phyloP scores from a whole-genome alignment of 495 filamentous ascomycete species.

The Neurospora discreta region DNA sequence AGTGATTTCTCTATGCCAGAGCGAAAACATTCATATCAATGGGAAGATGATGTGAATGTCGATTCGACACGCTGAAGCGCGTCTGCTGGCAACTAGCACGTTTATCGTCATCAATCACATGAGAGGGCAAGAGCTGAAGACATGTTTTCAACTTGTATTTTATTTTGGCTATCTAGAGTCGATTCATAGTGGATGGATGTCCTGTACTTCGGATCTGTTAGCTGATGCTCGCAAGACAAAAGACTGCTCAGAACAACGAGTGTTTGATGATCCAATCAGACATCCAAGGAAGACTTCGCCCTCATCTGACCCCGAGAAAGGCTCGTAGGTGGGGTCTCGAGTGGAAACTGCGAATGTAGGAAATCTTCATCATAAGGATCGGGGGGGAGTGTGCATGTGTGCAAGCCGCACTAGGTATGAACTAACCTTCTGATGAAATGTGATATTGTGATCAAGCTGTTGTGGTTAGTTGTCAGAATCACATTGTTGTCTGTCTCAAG shows the following conservation, averaged over 20 bases:
- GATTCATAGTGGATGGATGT: not conserved
- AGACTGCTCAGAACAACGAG: conserved; percentile 3
- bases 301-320: conserved; percentile 45
- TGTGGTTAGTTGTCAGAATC: not conserved
- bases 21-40: not conserved
- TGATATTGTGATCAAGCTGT: not conserved
- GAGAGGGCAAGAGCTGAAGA: not conserved
- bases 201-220: conserved; percentile 11
- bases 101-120: not conserved
- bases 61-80: not conserved
- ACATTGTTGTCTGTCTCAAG: not conserved
- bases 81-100: not conserved
- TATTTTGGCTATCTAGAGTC: not conserved
- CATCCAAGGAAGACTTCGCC: conserved; percentile 52
- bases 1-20: not conserved
- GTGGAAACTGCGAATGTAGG: conserved; percentile 61
- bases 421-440: conserved; percentile 12
- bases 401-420: not conserved
- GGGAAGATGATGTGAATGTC: not conserved
- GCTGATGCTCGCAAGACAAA: not conserved
- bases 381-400: conserved; percentile 1
- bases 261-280: conserved; percentile 34
- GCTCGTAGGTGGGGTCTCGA: conserved; percentile 45
- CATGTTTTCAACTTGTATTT: not conserved
- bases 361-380: conserved; percentile 42